Conservation (phyloP, 176 grass and related monocot genomes). For the Zizania latifolia region DNA sequence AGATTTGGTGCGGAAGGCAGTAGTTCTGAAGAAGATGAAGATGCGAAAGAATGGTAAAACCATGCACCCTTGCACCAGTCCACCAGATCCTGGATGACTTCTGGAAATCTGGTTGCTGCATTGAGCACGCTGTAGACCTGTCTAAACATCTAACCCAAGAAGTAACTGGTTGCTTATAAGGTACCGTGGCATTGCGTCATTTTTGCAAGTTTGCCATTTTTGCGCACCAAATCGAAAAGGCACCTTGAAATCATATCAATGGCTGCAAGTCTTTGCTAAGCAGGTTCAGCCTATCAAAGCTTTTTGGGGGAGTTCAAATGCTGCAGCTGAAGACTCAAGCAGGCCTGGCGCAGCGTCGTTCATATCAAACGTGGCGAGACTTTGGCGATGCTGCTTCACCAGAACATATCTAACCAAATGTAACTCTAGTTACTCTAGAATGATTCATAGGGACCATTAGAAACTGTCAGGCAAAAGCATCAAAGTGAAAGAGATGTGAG, state of each 20-base stretch:
- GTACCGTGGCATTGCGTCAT: neutral
- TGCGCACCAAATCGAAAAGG: neutral
- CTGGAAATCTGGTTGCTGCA: neutral
- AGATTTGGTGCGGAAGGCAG: too few species aligned
- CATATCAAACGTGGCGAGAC: neutral
- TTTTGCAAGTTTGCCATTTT: neutral
- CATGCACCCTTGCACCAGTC: neutral
- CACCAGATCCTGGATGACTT: neutral
- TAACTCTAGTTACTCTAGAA: too few species aligned
- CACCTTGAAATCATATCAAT: neutral
- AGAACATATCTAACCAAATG: neutral
- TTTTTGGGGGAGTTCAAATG: neutral
- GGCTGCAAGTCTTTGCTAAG: neutral
- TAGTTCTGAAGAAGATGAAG: slow-evolving; percentile 47
- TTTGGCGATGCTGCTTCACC: neutral
- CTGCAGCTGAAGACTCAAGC: neutral
- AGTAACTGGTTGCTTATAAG: neutral
- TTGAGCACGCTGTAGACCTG: neutral
- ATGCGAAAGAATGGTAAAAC: slow-evolving; percentile 59
- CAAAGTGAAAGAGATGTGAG: too few species aligned
- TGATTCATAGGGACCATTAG: too few species aligned
- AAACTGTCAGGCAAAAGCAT: too few species aligned
- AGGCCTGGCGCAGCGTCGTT: neutral
- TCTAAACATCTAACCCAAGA: neutral
- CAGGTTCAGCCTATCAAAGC: neutral